Base-by-base conservation (phyloP, 2,329 filamentous ascomycete species). In the Botrytis cinerea region DNA sequence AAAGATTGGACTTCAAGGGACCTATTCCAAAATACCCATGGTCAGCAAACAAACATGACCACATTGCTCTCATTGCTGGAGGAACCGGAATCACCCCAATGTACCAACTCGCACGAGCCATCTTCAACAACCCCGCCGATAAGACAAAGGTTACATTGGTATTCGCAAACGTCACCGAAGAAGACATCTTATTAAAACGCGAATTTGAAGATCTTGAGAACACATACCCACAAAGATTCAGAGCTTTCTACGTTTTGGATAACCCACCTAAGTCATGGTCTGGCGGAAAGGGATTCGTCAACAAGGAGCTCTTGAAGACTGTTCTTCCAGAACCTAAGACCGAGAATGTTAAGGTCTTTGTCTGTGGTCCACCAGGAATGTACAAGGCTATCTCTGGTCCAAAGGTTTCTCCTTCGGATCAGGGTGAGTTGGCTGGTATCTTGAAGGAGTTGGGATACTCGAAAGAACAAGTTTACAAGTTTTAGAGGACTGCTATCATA, bases 11-110 rank as follows among this genome's bases (percentile, higher is more conserved):
- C 75, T 90, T 99, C 86, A 98, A 99, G 88, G 96, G 96, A 28
- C 96, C 96, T 2, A 90, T 99, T 57, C 93, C 94, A 80, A 99
- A 99, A 85, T 98, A 98, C 84, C 84, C 89, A 46, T 98, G 95
- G 95, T 82, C 89, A 71, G 81, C 91, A 78, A 98, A 98, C 89
- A 98, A 97, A 89, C 95, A 98, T 86, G 86, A 93, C 75, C 94
- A 98, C 86, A 90, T 97, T 79, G 91, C 89, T 57, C 87, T 95
- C 77, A 89, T 99, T 76, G 94, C 95, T n/a, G 96, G 96, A 79
- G 96, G 96, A 77, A 98, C 96, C 12, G 96, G 96, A 75, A 97
- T 99, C 83, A 96, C 96, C 18, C 96, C 96, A 78, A 98, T 98
- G 95, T 98, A 93, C 87, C 96, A 99, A 87, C 90, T 99, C 63